Percentiles rank a stretch among this genome's conserved stretches.
These are phyloP conservation scores for Talaromyces ruber DNA, from an alignment of 495 filamentous ascomycete species.

Conservation along the genomic window DNA sequence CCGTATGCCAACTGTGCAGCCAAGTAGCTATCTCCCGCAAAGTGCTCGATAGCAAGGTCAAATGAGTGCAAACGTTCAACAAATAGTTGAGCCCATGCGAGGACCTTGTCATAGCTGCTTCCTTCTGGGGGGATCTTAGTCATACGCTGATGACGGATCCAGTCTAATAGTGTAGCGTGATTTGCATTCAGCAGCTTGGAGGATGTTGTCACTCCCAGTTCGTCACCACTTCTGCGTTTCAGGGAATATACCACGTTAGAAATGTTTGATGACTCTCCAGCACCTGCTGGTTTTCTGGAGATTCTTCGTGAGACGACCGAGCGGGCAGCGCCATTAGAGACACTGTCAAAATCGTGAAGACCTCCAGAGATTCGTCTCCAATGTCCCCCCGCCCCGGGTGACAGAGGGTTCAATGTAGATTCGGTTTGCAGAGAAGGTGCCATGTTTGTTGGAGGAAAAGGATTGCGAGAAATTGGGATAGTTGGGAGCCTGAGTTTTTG, in stretches of 20 bases:
- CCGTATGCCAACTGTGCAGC: conserved; percentile 28
- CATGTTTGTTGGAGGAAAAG: not conserved
- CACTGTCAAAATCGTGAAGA: conserved; percentile 16
- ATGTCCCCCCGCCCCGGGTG: not conserved
- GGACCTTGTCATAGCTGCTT: conserved; percentile 29
- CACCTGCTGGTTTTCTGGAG: conserved; percentile 14
- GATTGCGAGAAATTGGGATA: not conserved
- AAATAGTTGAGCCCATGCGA: conserved; percentile 20
- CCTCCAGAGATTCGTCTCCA: conserved; percentile 7
- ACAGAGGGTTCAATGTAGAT: not conserved
- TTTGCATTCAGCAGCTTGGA: conserved; percentile 11
- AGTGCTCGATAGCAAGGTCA: conserved; percentile 20
- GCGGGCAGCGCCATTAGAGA: conserved; percentile 13
- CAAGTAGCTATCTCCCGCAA: conserved; percentile 26
- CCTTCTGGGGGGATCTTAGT: conserved; percentile 27
- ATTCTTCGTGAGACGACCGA: conserved; percentile 8
- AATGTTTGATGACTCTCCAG: conserved; percentile 14
- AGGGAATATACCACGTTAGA: conserved; percentile 17
- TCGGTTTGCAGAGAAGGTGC: not conserved
- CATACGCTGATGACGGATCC: conserved; percentile 21
- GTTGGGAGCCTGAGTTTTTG: not conserved
- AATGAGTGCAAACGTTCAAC: conserved; percentile 19
- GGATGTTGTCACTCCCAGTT: conserved; percentile 12
- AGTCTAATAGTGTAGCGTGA: conserved; percentile 19
- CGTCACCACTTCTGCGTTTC: conserved; percentile 18